Base-by-base conservation (phyloP, 2,329 filamentous ascomycete genomes). In the Cladorrhinum sp. region DNA sequence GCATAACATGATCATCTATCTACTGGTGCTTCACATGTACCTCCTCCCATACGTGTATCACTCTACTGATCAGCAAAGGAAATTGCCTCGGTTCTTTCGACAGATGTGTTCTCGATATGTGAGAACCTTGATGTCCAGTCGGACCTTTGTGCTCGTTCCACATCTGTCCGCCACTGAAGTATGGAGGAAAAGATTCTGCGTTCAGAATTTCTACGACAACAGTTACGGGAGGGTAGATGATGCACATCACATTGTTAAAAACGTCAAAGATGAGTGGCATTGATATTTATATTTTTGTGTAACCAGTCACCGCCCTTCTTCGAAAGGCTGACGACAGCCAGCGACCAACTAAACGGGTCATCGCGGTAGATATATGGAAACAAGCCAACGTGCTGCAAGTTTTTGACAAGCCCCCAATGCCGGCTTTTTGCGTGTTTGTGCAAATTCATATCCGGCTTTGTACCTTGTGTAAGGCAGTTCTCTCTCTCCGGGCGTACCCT, bases 341-440 rank as follows among this genome's bases (percentile, higher is more conserved):
- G 27, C 36, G 16, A 41, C 6, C 8, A 45, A 45, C 9, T 13
- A 36, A 36, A 8, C 9, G 9, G 9, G 10, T 9, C 10, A 36
- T 12, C 9, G 32, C 12, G 32, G 9, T 36, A 36, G 6, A 13
- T 36, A 36, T n/a, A n/a, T n/a, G 7, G 10, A n/a, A 45, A 45
- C 20, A 45, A 12, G 41, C 41, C 41, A 36, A 36, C 41, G 41
- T 29, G 20, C 54, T 23, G n/a, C 24, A 48, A 20, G 27, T 51
- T 56, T 57, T 60, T 57, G 22, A 36, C 13, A 7, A 56, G 12
- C 53, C 38, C 53, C 27, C 45, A 60, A 60, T 50, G 58, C 58
- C 58, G 29, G 38, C 32, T 45, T 22, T 32, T 7, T 10, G 29
- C 27, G 10, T 38, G 52, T 52, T 29, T 27, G 54, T 57, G 49